Base-by-base conservation (phyloP, 1,284 basidiomycete species). In the Tylopilus sp. region DNA sequence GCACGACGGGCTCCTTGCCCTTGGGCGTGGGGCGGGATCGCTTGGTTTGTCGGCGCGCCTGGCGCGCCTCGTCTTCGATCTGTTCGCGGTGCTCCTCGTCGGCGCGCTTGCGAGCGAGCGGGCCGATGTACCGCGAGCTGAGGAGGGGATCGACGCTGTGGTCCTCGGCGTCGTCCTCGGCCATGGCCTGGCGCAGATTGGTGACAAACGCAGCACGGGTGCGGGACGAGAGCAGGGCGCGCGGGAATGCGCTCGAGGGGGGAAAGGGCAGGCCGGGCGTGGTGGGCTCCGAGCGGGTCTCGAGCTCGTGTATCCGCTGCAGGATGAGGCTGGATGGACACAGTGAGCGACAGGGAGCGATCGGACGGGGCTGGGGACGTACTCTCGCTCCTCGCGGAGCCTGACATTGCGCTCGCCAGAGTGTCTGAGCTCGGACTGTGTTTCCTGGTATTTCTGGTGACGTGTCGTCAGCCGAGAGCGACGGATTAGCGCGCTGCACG, bases 321-420 rank as follows among this genome's bases (percentile, higher is more conserved):
- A 83, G 72, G 33, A 84, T 70, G 52, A 76, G 64, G 52, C 84
- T 86, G 63, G 31, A 28, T 8, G 25, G n/a, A 22, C 0, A 22
- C 0, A 22, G 43, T 58, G 43, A 57, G 48, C 40, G 26, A 26
- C 25, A 48, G 8, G 42, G 8, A 35, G 52, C 35, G 53, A 54
- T 51, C 49, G 53, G 56, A 11, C 47, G 8, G 24, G 7, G 42
- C 24, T 45, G 48, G 46, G n/a, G 25, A 77, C 84, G 56, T 62
- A 86, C 85, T 78, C 76, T 75, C 77, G 67, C 64, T 86, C 84
- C 57, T 79, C 74, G 43, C 76, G 73, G 72, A 82, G 79, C 59
- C 77, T 78, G 48, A 78, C 73, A 59, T 82, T 84, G 39, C 81
- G 77, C 69, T 85, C 82, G 45, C 78, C 79, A 10, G 82, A 82